phyloP scores from a whole-genome alignment of 2,329 filamentous ascomycete species.

The Curvularia eragrostidis region DNA sequence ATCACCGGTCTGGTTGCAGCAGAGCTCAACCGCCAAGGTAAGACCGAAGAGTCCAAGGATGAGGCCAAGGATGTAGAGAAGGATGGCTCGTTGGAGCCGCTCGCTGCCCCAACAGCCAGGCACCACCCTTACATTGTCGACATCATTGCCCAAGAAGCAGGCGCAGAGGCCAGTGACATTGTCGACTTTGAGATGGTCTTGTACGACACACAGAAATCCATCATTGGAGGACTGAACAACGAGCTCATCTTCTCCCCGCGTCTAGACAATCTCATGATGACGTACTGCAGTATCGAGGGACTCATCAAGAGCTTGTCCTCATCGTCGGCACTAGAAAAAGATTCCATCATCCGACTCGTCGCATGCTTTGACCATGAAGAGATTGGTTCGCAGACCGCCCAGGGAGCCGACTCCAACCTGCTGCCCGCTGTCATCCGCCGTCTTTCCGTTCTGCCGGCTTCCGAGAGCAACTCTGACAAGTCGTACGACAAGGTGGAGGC shows the following conservation, averaged over 20 bases:
- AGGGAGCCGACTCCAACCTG: conserved; percentile 92
- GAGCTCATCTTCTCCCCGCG: conserved; percentile 97
- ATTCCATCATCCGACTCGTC: conserved; percentile 85
- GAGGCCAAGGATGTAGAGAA: conserved; percentile 49
- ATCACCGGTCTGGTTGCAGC: conserved; percentile 87
- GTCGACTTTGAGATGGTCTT: conserved; percentile 96
- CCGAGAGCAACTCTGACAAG: conserved; percentile 64
- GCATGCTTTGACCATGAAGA: conserved; percentile 98
- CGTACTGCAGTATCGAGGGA: conserved; percentile 87
- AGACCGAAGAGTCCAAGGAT: conserved; percentile 57
- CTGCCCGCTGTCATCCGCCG: conserved; percentile 86
- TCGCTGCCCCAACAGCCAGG: conserved; percentile 78
- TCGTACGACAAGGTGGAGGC: conserved; percentile 68
- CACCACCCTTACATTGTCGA: conserved; percentile 90
- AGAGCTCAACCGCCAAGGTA: conserved; percentile 80
- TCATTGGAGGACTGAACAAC: conserved; percentile 86
- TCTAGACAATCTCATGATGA: conserved; percentile 95
- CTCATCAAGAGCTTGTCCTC: conserved; percentile 79
- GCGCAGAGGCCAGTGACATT: conserved; percentile 72
- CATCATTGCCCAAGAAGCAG: conserved; percentile 80
- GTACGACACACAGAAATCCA: conserved; percentile 92
- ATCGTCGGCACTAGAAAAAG: conserved; percentile 71
- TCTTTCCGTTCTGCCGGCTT: conserved; percentile 77
- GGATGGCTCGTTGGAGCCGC: conserved; percentile 67
- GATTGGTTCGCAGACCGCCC: conserved; percentile 89